Evolutionary conservation across 805 yeast species (phyloP), one percentile per base, ranked within the genome.

Genomic region (Lachancea meyersii): DNA sequence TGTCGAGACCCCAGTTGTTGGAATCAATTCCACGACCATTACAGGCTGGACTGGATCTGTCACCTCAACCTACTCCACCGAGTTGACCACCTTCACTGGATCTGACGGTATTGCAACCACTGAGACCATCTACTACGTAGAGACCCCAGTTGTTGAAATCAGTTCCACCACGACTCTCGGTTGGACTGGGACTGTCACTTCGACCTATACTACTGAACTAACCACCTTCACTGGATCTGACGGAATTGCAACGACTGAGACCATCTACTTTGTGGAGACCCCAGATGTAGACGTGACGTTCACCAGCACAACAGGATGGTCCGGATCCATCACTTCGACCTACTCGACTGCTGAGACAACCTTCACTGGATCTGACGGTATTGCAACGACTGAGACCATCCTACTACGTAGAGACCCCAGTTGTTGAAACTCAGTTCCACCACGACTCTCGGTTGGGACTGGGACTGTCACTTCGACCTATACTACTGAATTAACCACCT

Each of bases 101-200:
- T 10, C 47, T 10, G 46, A 50, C 18, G 47, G 45, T 13, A 32
- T 31, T 1, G 46, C 35, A 16, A 44, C 51, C 17, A 35, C 39
- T 5, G 43, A 33, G n/a, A 50, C 51, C 18, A 19, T 35, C 30
- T 45, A 40, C 45, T 43, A 40, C 24, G 48, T 49, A 3, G 47
- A 47, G 32, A 47, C 50, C 11, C 52, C 52, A 40, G 30, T 48
- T 45, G 41, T 45, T 48, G 18, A 21, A 8, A 19, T 35, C 10
- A 14, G 5, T 9, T 16, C 32, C n/a, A 23, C 31, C 21, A 24
- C 31, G 5, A 24, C 20, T 21, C 14, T 10, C 31, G 27, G 27
- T 14, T 36, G 31, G 32, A 36, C 13, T 36, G 39, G 31, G 5
- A 5, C 16, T 8, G 5, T 13, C 8, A 34, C 37, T 11, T 34